phyloP scores from a whole-genome alignment of 148 eudicot species.

The Chenopodium formosanum region DNA sequence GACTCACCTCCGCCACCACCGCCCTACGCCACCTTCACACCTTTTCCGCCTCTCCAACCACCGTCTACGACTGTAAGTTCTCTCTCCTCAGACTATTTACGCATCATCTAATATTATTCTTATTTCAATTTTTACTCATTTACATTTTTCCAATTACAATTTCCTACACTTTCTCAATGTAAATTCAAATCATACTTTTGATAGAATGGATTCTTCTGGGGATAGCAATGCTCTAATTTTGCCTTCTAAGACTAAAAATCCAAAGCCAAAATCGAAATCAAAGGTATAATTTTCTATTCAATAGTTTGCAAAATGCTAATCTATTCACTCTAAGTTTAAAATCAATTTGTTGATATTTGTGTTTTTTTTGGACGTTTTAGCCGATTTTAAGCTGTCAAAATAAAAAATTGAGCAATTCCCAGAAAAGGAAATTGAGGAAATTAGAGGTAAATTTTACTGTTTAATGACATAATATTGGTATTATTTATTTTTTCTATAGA shows the following conservation, averaged over 20 bases:
- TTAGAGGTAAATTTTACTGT: conserved; percentile 47
- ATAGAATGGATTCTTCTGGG: not conserved
- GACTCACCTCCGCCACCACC: too few species aligned
- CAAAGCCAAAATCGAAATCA: conserved; percentile 38
- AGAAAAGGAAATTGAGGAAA: conserved; percentile 70
- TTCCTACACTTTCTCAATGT: too few species aligned
- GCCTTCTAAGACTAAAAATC: conserved; percentile 49
- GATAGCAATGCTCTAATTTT: conserved; percentile 63
- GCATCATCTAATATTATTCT: too few species aligned
- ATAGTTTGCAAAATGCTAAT: not conserved
- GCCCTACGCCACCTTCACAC: too few species aligned
- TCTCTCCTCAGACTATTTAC: too few species aligned
- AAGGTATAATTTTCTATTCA: conserved; percentile 29
- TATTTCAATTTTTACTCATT: too few species aligned
- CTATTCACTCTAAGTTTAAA: not conserved
- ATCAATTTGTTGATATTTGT: conserved; percentile 1
- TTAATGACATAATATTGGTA: not conserved
- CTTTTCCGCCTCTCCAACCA: too few species aligned
- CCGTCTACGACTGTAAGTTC: too few species aligned
- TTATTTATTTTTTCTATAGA: not conserved
- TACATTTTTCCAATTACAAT: too few species aligned
- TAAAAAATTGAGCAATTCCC: conserved; percentile 59
- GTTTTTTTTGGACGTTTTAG: conserved; percentile 20
- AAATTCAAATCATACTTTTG: too few species aligned
- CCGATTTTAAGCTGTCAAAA: conserved; percentile 25